phyloP scores from a whole-genome alignment of 2,329 filamentous ascomycete species.

The Trichoderma lentiforme region DNA sequence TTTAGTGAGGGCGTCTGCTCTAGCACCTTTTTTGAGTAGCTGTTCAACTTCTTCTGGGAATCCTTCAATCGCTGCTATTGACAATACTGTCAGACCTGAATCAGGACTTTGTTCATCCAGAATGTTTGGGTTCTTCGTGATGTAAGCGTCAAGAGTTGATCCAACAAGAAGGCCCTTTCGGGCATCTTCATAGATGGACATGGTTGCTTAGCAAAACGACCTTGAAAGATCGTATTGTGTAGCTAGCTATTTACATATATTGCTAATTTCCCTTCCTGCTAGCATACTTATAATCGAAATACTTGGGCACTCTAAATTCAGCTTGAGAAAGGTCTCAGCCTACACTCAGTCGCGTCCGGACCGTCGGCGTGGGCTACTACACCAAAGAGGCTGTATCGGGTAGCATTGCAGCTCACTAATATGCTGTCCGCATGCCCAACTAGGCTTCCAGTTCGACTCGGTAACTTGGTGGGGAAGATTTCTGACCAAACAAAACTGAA shows the following conservation, averaged over 20 bases:
- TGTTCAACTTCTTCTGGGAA: neutral
- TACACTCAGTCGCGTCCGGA: neutral
- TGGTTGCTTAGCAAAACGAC: neutral
- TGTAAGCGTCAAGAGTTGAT: neutral
- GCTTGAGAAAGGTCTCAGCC: neutral
- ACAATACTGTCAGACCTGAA: neutral
- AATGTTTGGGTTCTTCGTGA: neutral
- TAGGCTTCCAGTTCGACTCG: neutral
- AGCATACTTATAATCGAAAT: neutral
- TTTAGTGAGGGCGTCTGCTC: neutral
- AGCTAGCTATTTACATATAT: neutral
- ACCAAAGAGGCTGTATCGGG: neutral
- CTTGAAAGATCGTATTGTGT: neutral
- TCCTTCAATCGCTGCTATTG: neutral
- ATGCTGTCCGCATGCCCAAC: neutral
- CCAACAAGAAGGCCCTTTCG: neutral
- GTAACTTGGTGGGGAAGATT: neutral
- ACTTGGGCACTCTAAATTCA: neutral
- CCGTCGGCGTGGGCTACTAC: neutral
- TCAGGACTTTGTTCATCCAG: neutral
- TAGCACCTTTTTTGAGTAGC: neutral
- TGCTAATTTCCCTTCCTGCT: neutral
- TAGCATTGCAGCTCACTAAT: neutral
- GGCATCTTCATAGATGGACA: neutral
- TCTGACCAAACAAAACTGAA: neutral